A percentile compares a stretch with the other conserved stretches of the same genome.
These are phyloP conservation scores for Crotalaria pallida DNA, from an alignment of 306 rosid genomes.

Conservation along the genomic window DNA sequence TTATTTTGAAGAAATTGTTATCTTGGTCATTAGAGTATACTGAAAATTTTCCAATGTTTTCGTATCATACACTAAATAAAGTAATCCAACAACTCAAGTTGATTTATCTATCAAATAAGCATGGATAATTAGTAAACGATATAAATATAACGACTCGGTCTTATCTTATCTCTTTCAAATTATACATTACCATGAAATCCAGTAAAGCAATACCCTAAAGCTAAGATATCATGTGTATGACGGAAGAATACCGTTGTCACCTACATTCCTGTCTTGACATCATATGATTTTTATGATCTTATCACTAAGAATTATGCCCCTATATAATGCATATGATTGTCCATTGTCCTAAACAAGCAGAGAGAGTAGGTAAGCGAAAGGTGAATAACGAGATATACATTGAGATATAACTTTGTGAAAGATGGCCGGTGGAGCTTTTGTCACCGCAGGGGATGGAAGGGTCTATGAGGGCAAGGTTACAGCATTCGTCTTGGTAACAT, in stretches of 20 bases:
- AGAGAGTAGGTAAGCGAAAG: neutral
- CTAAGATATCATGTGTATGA: neutral
- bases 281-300: neutral
- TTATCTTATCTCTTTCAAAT: no score
- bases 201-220: no score
- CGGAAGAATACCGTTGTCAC: neutral
- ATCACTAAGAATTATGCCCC: neutral
- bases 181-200: no score
- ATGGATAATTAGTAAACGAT: no score
- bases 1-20: no score
- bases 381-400: neutral
- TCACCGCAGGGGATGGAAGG: neutral
- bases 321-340: neutral
- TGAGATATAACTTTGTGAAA: neutral
- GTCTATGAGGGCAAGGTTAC: neutral
- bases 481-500: neutral
- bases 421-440: neutral
- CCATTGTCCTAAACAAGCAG: neutral
- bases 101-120: no score
- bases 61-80: no score
- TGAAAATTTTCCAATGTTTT: no score
- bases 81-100: no score
- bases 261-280: neutral
- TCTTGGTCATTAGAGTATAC: no score
- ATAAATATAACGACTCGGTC: no score